These are phyloP conservation scores for Peltaster fructicola DNA, from an alignment of 2,329 filamentous ascomycete genomes.

Conservation along the genomic window DNA sequence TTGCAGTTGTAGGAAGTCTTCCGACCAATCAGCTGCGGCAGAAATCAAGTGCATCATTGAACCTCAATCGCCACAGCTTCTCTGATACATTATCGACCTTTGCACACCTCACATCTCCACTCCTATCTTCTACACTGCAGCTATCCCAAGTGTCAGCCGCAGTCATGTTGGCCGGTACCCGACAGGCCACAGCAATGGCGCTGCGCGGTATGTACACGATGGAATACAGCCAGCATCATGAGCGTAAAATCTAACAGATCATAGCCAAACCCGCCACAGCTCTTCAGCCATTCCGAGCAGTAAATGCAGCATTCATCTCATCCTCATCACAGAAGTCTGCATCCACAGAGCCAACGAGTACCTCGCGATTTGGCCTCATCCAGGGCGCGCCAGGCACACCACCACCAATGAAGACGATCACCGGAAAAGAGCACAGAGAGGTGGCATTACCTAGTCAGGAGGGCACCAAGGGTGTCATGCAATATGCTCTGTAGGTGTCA, in stretches of 20 bases:
- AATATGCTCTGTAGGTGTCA: slow-evolving; percentile 65
- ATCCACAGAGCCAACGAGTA: slow-evolving; percentile 34
- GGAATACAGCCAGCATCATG: slow-evolving; percentile 2
- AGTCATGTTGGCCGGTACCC: slow-evolving; percentile 33
- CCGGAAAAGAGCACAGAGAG: slow-evolving; percentile 40
- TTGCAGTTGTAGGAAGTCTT: too few relatives aligned
- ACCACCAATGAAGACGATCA: slow-evolving; percentile 30
- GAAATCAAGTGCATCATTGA: slow-evolving; percentile 4
- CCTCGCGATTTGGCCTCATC: slow-evolving; percentile 33
- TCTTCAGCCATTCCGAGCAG: slow-evolving; percentile 44
- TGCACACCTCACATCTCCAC: slow-evolving; percentile 1
- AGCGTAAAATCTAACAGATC: slow-evolving; percentile 10
- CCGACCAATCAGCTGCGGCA: not conserved
- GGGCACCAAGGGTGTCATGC: slow-evolving; percentile 58
- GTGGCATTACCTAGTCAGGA: slow-evolving; percentile 65
- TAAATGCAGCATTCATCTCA: slow-evolving; percentile 44
- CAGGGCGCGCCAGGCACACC: slow-evolving; percentile 35
- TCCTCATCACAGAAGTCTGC: slow-evolving; percentile 48
- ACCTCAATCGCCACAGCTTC: slow-evolving; percentile 2
- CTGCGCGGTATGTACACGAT: slow-evolving; percentile 31
- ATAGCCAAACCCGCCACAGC: slow-evolving; percentile 49
- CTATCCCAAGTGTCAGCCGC: too few relatives aligned
- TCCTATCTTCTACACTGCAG: too few relatives aligned
- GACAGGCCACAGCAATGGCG: slow-evolving; percentile 35
- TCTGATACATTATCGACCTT: not conserved